A percentile compares a stretch with the other conserved stretches of the same genome.
These are phyloP conservation scores for Sanguinoderma infundibulare DNA, from an alignment of 1,284 basidiomycete genomes.

Conservation along the genomic window DNA sequence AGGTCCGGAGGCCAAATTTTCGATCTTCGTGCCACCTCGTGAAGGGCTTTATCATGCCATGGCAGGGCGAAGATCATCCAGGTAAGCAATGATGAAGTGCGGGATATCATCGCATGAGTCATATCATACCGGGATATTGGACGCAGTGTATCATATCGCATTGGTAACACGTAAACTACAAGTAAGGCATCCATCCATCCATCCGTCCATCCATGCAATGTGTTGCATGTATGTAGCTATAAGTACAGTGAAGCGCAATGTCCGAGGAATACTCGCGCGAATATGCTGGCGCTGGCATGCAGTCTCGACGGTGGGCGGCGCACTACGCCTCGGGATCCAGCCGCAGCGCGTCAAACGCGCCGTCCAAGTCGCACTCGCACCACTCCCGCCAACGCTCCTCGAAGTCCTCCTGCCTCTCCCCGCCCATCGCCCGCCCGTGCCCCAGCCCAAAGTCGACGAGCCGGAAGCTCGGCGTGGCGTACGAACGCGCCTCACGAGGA, in stretches of 20 bases:
- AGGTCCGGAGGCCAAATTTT: neutral
- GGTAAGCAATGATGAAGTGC: neutral
- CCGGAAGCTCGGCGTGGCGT: constrained; percentile 42
- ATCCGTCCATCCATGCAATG: neutral
- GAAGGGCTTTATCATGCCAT: neutral
- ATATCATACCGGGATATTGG: neutral
- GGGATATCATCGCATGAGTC: neutral
- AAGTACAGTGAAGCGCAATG: too few relatives aligned
- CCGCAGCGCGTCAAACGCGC: neutral
- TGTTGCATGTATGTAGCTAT: neutral
- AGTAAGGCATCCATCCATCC: neutral
- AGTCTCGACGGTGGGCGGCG: neutral
- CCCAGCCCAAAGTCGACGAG: constrained; percentile 53
- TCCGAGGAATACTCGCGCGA: too few relatives aligned
- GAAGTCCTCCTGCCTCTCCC: neutral
- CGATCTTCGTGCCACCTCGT: neutral
- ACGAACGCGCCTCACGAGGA: constrained; percentile 28
- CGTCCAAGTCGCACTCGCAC: constrained; percentile 2
- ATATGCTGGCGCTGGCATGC: neutral
- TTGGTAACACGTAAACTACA: neutral
- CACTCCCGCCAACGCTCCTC: neutral
- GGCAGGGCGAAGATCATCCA: neutral
- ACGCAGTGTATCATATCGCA: neutral
- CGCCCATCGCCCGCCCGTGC: neutral
- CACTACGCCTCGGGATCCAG: neutral